Evolutionary conservation across 192 early-diverging fungal genomes (phyloP).

Genomic region (Gamsiella multidivaricata): DNA sequence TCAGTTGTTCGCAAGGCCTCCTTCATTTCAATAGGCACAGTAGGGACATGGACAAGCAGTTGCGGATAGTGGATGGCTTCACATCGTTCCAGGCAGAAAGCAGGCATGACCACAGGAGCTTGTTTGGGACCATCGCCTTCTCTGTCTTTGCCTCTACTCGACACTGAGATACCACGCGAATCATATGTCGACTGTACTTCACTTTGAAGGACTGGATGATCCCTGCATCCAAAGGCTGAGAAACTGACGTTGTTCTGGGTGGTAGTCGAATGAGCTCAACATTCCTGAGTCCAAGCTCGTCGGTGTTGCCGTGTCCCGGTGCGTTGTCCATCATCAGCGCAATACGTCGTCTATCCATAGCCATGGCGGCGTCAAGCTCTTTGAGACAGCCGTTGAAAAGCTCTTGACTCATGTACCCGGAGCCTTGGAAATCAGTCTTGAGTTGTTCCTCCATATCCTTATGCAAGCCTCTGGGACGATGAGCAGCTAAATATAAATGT

Average conservation of each 20-base stretch:
- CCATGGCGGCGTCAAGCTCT: not conserved
- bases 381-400: not conserved
- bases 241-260: not conserved
- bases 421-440: not conserved
- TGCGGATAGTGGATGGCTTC: not conserved
- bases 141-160: not conserved
- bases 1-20: not conserved
- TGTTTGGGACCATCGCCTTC: not conserved
- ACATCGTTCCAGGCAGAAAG: not conserved
- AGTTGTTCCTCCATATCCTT: not conserved
- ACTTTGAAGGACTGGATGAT: slow-evolving; percentile 11
- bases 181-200: not conserved
- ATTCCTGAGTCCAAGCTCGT: not conserved
- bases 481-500: too few species aligned
- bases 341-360: not conserved
- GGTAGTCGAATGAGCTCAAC: not conserved
- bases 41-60: slow-evolving; percentile 13
- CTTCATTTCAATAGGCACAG: not conserved
- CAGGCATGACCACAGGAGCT: not conserved
- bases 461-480: not conserved
- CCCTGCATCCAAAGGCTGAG: slow-evolving; percentile 11
- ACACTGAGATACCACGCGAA: not conserved
- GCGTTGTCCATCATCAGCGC: slow-evolving; percentile 13
- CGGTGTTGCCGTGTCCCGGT: not conserved
- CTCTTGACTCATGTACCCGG: not conserved